Evolutionary conservation across 257 asterid genomes (phyloP), one percentile per base, ranked within the genome.

Genomic region (Linderniella brevidens): DNA sequence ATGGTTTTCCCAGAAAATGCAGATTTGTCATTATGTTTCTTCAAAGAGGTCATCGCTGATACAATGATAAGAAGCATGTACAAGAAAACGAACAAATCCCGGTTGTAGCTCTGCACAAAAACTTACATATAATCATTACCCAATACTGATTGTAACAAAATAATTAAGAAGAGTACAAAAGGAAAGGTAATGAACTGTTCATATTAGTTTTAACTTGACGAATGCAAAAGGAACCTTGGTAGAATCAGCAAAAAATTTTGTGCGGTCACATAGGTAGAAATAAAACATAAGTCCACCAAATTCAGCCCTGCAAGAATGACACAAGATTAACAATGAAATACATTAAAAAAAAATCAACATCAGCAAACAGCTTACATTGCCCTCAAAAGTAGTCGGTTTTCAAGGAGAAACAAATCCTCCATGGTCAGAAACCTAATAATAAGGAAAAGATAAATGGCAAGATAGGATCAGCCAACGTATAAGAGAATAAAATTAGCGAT

Each of bases 41-140:
- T 88, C 40, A 84, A 80, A 77, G 98, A 88, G 66, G 96, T 78
- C 94, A 80, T 69, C 46, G 94, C 84, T 48, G 98, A 84, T 60
- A 73, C 73, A 59, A 88, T 74, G 75, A 88, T 64, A 60, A 88
- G 98, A 68, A 84, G 95, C 67, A 69, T 46, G 62, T 68, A 84
- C 62, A 84, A 73, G 60, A 88, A 88, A 55, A 88, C 54, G 64
- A 88, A 88, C 57, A 88, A 93, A 73, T 88, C 98, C 13, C 98
- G 95, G 45, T 65, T 88, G 84, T 88, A 88, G 77, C 62, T 88
- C 98, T 88, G 93, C 66, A 53, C 64, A 65, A 68, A 45, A 63
- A 52, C 49, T 48, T 19, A 38, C 57, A 43, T n/a, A 11, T 47
- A 3, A 25, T 25, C 32, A 25, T 25, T 25, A 25, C 6, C 32